A percentile compares a stretch with the other conserved stretches of the same genome.
These are phyloP conservation scores for Elaeagnus macrophylla DNA, from an alignment of 306 rosid genomes.

Conservation along the genomic window DNA sequence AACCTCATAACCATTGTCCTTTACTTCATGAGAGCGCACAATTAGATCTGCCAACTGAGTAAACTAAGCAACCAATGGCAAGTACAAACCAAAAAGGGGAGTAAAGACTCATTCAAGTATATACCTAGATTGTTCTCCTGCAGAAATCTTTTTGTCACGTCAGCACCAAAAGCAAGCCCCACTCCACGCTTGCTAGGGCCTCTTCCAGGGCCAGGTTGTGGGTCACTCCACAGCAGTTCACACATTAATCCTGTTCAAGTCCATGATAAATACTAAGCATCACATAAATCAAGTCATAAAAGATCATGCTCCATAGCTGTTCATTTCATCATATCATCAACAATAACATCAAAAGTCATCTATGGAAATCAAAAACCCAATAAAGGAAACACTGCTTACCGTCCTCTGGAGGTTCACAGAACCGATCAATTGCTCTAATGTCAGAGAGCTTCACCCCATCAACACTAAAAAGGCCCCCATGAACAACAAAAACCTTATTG, in stretches of 20 bases:
- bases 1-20: constrained; percentile 95
- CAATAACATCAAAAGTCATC: constrained; percentile 11
- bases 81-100: constrained; percentile 3
- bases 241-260: constrained; percentile 80
- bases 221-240: constrained; percentile 97
- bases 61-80: constrained; percentile 11
- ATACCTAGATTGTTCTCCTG: constrained; percentile 83
- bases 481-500: constrained; percentile 77
- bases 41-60: constrained; percentile 59
- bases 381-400: constrained; percentile 35
- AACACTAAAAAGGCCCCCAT: constrained; percentile 96
- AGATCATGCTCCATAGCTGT: constrained; percentile 4
- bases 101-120: constrained; percentile 14
- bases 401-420: constrained; percentile 99
- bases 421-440: constrained; percentile 77
- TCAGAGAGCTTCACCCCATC: constrained; percentile 93
- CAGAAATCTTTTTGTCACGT: constrained; percentile 81
- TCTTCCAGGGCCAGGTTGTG: constrained; percentile 88
- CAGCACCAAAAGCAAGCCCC: constrained; percentile 88
- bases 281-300: constrained; percentile 1
- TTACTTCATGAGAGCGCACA: constrained; percentile 98
- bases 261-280: constrained; percentile 11
- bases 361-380: not conserved
- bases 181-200: constrained; percentile 99
- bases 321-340: constrained; percentile 1